Evolutionary conservation across 2,329 filamentous ascomycete genomes (phyloP).

Genomic region (Knoxdaviesia capensis): DNA sequence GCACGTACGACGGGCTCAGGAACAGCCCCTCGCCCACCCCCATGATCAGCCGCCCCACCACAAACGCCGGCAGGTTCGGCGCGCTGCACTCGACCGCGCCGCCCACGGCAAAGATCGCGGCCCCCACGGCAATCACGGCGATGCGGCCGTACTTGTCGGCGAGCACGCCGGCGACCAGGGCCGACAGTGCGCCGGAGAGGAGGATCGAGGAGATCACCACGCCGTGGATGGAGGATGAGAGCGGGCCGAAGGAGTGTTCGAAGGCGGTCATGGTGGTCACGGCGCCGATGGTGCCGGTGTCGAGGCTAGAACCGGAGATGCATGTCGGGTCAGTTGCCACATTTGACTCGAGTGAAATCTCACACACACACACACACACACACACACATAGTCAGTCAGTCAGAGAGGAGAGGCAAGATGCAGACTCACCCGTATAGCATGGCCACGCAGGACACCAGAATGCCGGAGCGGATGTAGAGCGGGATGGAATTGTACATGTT

Average conservation of each 20-base stretch:
- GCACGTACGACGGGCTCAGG: slow-evolving; percentile 27
- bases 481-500: too few relatives aligned
- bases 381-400: too few relatives aligned
- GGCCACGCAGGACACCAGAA: too few relatives aligned
- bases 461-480: too few relatives aligned
- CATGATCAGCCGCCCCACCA: slow-evolving; percentile 31
- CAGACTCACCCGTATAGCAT: too few relatives aligned
- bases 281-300: slow-evolving; percentile 34
- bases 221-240: slow-evolving; percentile 34
- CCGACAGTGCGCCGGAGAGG: slow-evolving; percentile 36
- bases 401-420: too few relatives aligned
- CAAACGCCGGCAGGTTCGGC: slow-evolving; percentile 25
- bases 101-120: slow-evolving; percentile 30
- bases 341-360: too few relatives aligned
- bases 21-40: slow-evolving; percentile 38
- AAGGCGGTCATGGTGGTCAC: slow-evolving; percentile 37
- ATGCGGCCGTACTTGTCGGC: slow-evolving; percentile 31
- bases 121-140: slow-evolving; percentile 28
- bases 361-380: too few relatives aligned
- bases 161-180: slow-evolving; percentile 34
- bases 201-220: slow-evolving; percentile 39
- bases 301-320: slow-evolving; percentile 7
- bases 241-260: slow-evolving; percentile 24
- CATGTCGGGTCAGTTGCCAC: too few relatives aligned
- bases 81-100: slow-evolving; percentile 19